Evolutionary conservation across 2,329 filamentous ascomycete genomes (phyloP), one percentile per base, ranked within the genome.

Genomic region (Scedosporium boydii): DNA sequence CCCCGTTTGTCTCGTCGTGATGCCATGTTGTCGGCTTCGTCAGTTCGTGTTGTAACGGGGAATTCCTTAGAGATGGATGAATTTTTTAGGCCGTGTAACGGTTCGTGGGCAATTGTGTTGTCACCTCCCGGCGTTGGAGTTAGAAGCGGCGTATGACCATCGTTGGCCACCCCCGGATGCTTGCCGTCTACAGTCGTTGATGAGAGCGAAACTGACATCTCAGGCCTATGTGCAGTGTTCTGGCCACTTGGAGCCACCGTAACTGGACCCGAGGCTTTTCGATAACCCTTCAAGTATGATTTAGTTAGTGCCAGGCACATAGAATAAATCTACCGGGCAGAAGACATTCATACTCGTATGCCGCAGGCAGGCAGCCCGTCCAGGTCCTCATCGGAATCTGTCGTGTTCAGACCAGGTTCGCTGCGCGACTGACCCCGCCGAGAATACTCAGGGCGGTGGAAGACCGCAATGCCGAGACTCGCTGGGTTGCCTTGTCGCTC

Each of bases 361-460:
- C 18, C 23, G 27, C 21, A 10, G 4, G 18, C 18, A 55, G 23
- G 12, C 12, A 16, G 18, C 51, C 23, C 44, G 3, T 23, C 29
- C 14, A 42, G 10, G 4, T 38, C 59, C 9, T 61, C 59, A n/a
- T 61, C 59, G 14, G 59, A 61, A 23, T 61, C 59, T n/a, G 18
- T 18, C 4, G 23, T 21, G 12, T 10, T 23, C 38, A 18, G 18
- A 10, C 48, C 69, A 38, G 78, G 77, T 67, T 81, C 78, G 64
- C 79, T 81, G 67, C 76, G 80, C 57, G 78, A 80, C 64, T 80
- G 76, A 23, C 76, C 70, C 44, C 78, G 73, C n/a, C 77, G 73
- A 57, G 75, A 78, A 63, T 80, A 79, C 29, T 70, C 70, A 10
- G 74, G 74, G 18, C 68, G 65, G 57, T 72, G 74, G 56, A 72